Evolutionary conservation across 2,329 filamentous ascomycete species (phyloP).

Genomic region (Hypoxylon sp.): DNA sequence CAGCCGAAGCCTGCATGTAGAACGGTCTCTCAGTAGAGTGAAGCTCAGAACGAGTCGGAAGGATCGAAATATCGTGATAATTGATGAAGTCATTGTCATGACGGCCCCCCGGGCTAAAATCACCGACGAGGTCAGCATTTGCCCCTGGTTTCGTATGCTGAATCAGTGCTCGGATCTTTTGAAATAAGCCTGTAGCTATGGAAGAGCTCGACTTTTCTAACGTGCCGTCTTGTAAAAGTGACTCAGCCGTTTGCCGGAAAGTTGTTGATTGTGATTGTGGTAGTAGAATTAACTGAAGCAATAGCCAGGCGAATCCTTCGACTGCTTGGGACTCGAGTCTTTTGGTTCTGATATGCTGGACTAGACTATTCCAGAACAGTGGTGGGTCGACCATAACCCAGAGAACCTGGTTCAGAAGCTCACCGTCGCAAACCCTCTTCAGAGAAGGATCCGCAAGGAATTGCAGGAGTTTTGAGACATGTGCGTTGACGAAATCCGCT

Average conservation of each 20-base stretch:
- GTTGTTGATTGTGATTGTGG: conserved; percentile 49
- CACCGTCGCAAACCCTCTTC: conserved; percentile 41
- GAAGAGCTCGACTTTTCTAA: conserved; percentile 20
- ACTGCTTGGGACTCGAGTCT: conserved; percentile 51
- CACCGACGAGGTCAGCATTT: conserved; percentile 11
- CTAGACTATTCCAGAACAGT: conserved; percentile 62
- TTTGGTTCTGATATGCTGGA: conserved; percentile 48
- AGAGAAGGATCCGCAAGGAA: conserved; percentile 39
- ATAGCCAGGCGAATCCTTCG: conserved; percentile 59
- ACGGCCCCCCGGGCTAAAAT: conserved; percentile 70
- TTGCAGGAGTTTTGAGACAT: conserved; percentile 29
- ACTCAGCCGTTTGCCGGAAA: conserved; percentile 51
- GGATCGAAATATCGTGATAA: conserved; percentile 73
- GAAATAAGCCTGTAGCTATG: conserved; percentile 17
- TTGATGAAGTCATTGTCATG: conserved; percentile 81
- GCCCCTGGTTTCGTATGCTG: conserved; percentile 21
- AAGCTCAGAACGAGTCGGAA: conserved; percentile 77
- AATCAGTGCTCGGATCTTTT: conserved; percentile 37
- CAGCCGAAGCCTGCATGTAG: conserved; percentile 67
- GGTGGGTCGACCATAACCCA: conserved; percentile 65
- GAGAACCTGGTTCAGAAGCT: conserved; percentile 62
- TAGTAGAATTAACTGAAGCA: conserved; percentile 60
- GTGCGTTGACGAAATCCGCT: conserved; percentile 28
- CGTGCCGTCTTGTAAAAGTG: conserved; percentile 46
- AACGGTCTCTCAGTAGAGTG: conserved; percentile 67